phyloP scores from a whole-genome alignment of 305 asterid genomes.

The Andrographis paniculata region DNA sequence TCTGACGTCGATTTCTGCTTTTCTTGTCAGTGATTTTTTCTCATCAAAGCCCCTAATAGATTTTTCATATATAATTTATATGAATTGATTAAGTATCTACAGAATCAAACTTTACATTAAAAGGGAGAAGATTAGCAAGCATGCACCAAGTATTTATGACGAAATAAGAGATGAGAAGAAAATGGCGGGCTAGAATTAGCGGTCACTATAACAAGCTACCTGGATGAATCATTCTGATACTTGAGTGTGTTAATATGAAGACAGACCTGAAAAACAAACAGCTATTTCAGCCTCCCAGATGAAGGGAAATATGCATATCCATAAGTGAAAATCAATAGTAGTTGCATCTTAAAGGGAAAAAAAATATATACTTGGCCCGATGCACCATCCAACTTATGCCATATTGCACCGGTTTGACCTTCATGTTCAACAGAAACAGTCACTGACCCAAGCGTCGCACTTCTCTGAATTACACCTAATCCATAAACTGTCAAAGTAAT shows the following conservation, averaged over 20 bases:
- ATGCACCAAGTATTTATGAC: not conserved
- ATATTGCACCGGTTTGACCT: constrained; percentile 68
- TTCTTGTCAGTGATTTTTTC: constrained; percentile 15
- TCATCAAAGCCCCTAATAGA: constrained; percentile 19
- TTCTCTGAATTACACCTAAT: constrained; percentile 88
- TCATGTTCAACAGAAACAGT: constrained; percentile 61
- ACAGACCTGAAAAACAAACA: constrained; percentile 62
- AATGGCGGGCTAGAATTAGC: constrained; percentile 9
- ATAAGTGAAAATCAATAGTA: constrained; percentile 3
- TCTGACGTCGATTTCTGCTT: constrained; percentile 18
- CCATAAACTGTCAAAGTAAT: constrained; percentile 76
- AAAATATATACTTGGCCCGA: constrained; percentile 70
- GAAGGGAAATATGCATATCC: not conserved
- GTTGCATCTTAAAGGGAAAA: constrained; percentile 8
- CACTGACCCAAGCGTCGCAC: constrained; percentile 85
- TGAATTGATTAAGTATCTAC: too few species aligned
- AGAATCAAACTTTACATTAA: not conserved
- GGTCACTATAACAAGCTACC: constrained; percentile 32
- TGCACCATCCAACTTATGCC: constrained; percentile 74
- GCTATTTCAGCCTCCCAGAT: constrained; percentile 4
- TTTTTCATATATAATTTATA: constrained; percentile 12
- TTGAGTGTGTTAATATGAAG: constrained; percentile 65
- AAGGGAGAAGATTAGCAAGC: not conserved
- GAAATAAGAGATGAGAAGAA: constrained; percentile 3
- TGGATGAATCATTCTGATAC: constrained; percentile 40